A percentile compares a stretch with the other conserved stretches of the same genome.
Conservation (phyloP, 805 yeast genomes). For the Nematodospora valgi region DNA sequence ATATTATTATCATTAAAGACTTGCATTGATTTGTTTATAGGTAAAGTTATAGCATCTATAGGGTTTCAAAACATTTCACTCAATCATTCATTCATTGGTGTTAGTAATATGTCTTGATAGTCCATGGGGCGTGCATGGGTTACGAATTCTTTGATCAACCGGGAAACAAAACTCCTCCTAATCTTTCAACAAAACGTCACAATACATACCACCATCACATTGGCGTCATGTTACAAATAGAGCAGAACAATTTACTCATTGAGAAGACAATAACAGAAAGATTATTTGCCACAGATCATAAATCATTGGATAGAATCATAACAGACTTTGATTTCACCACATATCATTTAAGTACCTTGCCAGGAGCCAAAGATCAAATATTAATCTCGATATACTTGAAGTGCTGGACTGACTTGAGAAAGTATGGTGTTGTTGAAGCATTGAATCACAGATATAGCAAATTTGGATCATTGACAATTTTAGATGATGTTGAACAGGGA, state of each 20-base stretch:
- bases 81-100: too few species aligned
- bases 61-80: too few species aligned
- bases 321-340: constrained; percentile 96
- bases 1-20: constrained; percentile 3
- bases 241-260: constrained; percentile 77
- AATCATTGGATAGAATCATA: constrained; percentile 75
- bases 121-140: too few species aligned
- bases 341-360: constrained; percentile 82
- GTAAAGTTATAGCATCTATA: too few species aligned
- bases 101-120: too few species aligned
- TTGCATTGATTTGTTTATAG: too few species aligned
- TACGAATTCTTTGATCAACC: too few species aligned
- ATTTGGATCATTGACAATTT: constrained; percentile 27
- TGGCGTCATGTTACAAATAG: constrained; percentile 70
- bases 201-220: neutral
- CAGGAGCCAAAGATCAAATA: constrained; percentile 63
- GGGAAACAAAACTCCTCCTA: neutral
- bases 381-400: constrained; percentile 69
- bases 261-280: constrained; percentile 78
- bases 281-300: constrained; percentile 34
- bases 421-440: constrained; percentile 60
- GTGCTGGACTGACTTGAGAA: constrained; percentile 70
- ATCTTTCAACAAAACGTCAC: neutral
- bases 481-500: constrained; percentile 60
- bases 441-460: constrained; percentile 49